phyloP scores from a whole-genome alignment of 2,329 filamentous ascomycete species.

The Colletotrichum sp. region DNA sequence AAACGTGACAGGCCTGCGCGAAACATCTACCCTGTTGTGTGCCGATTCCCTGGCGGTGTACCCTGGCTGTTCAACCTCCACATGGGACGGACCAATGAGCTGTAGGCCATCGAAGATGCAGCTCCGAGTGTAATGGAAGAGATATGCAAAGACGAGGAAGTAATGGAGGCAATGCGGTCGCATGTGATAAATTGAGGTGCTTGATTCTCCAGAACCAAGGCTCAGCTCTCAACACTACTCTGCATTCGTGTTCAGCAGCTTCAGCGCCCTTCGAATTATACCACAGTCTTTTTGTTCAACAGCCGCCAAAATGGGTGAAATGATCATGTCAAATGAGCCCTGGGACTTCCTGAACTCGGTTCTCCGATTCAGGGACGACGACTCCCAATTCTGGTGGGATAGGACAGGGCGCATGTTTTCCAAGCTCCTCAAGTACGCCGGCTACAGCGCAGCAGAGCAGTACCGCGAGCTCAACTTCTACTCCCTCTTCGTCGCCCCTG shows the following conservation, averaged over 20 bases:
- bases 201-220: neutral
- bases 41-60: neutral
- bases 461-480: conserved; percentile 19
- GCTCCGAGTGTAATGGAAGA: neutral
- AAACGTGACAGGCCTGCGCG: neutral
- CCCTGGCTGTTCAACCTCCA: neutral
- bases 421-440: conserved; percentile 11
- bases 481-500: conserved; percentile 18
- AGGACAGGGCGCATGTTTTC: conserved; percentile 16
- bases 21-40: neutral
- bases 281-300: neutral
- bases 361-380: conserved; percentile 13
- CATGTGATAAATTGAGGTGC: neutral
- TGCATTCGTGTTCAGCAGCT: neutral
- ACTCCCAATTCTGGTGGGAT: conserved; percentile 19
- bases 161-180: neutral
- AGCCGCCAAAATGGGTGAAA: conserved; percentile 12
- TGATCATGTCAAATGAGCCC: conserved; percentile 14
- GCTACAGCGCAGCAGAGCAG: conserved; percentile 14
- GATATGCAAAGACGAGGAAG: neutral
- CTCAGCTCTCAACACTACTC: neutral
- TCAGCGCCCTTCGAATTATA: neutral
- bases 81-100: neutral
- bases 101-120: neutral
- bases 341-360: conserved; percentile 19